phyloP scores from a whole-genome alignment of 352 stramenopile species.

The Discostella stelligera region DNA sequence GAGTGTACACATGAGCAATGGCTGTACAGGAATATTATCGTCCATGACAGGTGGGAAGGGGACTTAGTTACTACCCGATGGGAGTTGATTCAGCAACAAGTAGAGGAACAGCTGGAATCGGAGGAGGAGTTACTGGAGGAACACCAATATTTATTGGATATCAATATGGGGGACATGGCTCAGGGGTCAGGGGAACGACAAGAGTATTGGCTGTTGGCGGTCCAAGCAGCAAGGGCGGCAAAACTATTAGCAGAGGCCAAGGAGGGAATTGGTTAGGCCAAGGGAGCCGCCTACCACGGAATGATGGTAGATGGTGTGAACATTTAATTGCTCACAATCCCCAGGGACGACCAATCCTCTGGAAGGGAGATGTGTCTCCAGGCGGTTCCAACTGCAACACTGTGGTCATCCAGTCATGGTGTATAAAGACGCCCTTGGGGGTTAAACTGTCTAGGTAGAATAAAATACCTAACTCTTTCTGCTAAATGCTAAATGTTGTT shows the following conservation, averaged over 20 bases:
- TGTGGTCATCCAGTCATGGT: neutral
- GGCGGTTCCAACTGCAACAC: conserved; percentile 1
- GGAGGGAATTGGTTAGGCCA: neutral
- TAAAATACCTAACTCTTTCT: too few species aligned
- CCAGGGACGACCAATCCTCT: neutral
- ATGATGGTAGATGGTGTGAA: neutral
- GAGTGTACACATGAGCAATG: neutral
- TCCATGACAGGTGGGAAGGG: neutral
- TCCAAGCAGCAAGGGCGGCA: neutral
- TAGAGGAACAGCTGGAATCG: neutral
- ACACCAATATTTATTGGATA: neutral
- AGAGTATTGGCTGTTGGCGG: neutral
- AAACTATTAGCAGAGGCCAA: neutral
- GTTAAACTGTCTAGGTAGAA: too few species aligned
- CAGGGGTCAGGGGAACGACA: neutral
- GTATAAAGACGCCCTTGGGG: neutral
- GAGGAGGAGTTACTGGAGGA: neutral
- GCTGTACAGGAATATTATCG: neutral
- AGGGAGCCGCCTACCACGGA: neutral
- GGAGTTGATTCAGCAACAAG: neutral
- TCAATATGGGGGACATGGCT: neutral
- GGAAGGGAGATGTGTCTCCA: neutral
- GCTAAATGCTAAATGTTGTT: too few species aligned
- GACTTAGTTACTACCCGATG: neutral
- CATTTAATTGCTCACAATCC: neutral